Percentiles rank a stretch among this genome's conserved stretches.
Conservation (phyloP, 305 asterid genomes). For the Fraxinus latifolia region DNA sequence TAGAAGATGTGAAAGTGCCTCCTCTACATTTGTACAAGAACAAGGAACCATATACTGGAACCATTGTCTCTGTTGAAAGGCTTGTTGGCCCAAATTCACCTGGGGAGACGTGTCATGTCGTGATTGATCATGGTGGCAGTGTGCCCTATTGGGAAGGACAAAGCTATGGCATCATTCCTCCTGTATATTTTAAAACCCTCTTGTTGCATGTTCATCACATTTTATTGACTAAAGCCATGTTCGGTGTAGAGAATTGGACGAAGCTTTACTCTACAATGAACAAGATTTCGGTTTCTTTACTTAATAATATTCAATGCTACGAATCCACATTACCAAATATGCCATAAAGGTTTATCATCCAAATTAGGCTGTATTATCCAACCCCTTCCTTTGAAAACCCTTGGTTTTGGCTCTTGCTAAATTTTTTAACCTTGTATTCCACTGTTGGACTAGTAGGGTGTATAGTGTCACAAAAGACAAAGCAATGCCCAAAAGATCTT, state of each 20-base stretch:
- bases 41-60: slow-evolving; percentile 75
- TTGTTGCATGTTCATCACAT: not conserved
- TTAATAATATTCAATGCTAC: not conserved
- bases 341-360: not conserved
- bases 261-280: not conserved
- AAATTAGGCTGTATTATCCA: not conserved
- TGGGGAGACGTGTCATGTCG: slow-evolving; percentile 92
- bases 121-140: slow-evolving; percentile 85
- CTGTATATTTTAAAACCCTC: slow-evolving; percentile 44
- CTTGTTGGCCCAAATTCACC: slow-evolving; percentile 89
- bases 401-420: not conserved
- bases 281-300: not conserved
- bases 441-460: not conserved
- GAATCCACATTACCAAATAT: not conserved
- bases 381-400: not conserved
- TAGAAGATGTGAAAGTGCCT: slow-evolving; percentile 82
- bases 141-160: slow-evolving; percentile 99
- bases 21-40: slow-evolving; percentile 83
- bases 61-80: slow-evolving; percentile 82
- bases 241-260: not conserved
- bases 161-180: slow-evolving; percentile 88
- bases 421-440: not conserved
- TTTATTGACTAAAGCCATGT: not conserved
- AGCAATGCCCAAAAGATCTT: not conserved
- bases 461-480: not conserved